phyloP scores from a whole-genome alignment of 352 stramenopile species.

The Phytophthora multivora region DNA sequence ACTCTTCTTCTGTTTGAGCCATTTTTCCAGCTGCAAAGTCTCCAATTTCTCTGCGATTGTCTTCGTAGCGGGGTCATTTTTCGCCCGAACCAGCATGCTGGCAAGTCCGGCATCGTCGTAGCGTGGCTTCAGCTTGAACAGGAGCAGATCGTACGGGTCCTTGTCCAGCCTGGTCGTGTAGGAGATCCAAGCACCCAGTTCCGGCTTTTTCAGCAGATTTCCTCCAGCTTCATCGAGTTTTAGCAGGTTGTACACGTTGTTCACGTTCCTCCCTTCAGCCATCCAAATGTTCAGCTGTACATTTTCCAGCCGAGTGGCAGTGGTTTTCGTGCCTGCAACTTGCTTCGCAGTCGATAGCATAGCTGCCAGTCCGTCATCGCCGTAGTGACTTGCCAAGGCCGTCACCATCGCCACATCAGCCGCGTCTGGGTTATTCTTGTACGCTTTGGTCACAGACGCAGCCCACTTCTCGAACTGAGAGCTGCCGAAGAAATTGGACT shows the following conservation, averaged over 20 bases:
- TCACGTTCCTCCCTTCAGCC: background rate
- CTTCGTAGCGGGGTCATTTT: background rate
- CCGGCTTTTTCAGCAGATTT: conserved; percentile 2
- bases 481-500: background rate
- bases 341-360: background rate
- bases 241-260: conserved; percentile 1
- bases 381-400: background rate
- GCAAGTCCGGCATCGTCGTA: background rate
- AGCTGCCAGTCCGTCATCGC: background rate
- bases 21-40: background rate
- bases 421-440: background rate
- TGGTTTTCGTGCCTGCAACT: background rate
- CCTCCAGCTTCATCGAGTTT: background rate
- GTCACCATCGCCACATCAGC: background rate
- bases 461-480: conserved; percentile 1
- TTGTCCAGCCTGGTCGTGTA: background rate
- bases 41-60: background rate
- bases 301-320: background rate
- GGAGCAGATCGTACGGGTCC: conserved; percentile 1
- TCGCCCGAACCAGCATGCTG: conserved; percentile 1
- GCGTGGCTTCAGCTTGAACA: background rate
- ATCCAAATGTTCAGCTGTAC: background rate
- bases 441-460: background rate
- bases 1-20: background rate
- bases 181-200: background rate